A percentile compares a stretch with the other conserved stretches of the same genome.
phyloP scores from a whole-genome alignment of 192 early-diverging fungal genomes.

The Lobulomyces angularis region DNA sequence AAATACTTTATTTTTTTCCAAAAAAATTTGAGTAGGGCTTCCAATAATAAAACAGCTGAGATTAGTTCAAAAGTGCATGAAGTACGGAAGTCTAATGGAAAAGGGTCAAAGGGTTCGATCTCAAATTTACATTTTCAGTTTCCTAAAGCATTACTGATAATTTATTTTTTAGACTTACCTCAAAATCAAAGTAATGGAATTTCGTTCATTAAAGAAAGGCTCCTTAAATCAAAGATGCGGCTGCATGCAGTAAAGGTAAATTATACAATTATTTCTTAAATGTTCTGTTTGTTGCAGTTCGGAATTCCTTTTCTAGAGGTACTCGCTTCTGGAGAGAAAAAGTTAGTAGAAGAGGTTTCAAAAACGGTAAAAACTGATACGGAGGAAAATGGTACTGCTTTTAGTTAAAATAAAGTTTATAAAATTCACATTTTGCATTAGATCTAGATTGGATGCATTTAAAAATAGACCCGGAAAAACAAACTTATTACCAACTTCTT shows the following conservation, averaged over 20 bases:
- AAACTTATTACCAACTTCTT: constrained; percentile 25
- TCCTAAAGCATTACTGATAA: too few species aligned
- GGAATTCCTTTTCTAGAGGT: constrained; percentile 1
- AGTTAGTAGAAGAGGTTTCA: constrained; percentile 10
- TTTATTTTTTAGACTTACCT: too few species aligned
- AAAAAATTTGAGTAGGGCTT: too few species aligned
- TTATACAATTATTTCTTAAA: background rate
- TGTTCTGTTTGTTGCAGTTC: too few species aligned
- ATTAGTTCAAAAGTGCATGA: too few species aligned
- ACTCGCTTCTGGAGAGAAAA: constrained; percentile 2
- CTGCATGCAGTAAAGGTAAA: constrained; percentile 30
- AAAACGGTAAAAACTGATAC: constrained; percentile 1
- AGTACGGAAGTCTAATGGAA: too few species aligned
- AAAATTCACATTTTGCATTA: constrained; percentile 7
- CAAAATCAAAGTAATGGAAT: too few species aligned
- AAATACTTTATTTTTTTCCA: too few species aligned
- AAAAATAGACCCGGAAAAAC: constrained; percentile 33
- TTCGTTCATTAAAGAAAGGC: constrained; percentile 24
- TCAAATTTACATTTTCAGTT: too few species aligned
- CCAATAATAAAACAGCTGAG: too few species aligned
- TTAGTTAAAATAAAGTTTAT: background rate
- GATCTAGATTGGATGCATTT: constrained; percentile 30
- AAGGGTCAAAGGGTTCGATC: too few species aligned
- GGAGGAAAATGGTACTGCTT: background rate
- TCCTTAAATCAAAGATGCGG: constrained; percentile 27